Base-by-base conservation (phyloP, 75 land plant species). In the Sequoiadendron giganteum region DNA sequence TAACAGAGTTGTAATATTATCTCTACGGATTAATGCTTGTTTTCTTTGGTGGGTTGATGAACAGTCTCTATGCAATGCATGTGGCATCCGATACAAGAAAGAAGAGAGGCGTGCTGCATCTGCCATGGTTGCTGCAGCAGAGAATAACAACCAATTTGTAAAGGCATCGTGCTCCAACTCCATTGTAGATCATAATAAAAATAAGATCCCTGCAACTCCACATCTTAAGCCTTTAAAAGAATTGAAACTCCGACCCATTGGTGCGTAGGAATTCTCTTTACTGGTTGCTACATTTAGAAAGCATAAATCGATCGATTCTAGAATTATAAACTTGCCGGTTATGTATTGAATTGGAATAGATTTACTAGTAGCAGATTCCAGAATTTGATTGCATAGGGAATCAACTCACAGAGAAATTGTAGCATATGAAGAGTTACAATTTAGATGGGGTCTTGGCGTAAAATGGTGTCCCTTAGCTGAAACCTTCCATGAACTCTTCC, bases 1-100 rank as follows among this genome's bases (percentile, higher is more conserved):
- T 79, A 36, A 36, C 42, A 36, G 7, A 36, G 30, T 6, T 15
- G 18, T 7, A 10, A 25, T 39, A 82, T 25, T 10, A 16, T 56
- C 19, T 82, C 15, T 39, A 18, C 19, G 16, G 61, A 56, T 40
- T 43, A 18, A 16, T 85, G 19, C 8, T 32, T 52, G 61, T 30
- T 85, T 54, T 25, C 65, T 49, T 40, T 43, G 18, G 19, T n/a
- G n/a, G 47, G 32, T 18, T 18, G 81, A 75, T 61, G 42, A 90
- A 88, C 94, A 96, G 96, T 95, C 98, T 0, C 89, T 95, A 1
- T 97, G 96, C 93, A 95, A 97, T 89, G 98, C 98, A 1, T 97
- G 96, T 77, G 98, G 96, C 76, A 97, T 97, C 43, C 92, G 98
- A 32, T 95, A 91, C 93, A 97, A 97, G 92, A 97, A 97, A 90